A percentile compares a stretch with the other conserved stretches of the same genome.
phyloP scores from a whole-genome alignment of 2,329 filamentous ascomycete genomes.

The Aspergillaceae sp. region DNA sequence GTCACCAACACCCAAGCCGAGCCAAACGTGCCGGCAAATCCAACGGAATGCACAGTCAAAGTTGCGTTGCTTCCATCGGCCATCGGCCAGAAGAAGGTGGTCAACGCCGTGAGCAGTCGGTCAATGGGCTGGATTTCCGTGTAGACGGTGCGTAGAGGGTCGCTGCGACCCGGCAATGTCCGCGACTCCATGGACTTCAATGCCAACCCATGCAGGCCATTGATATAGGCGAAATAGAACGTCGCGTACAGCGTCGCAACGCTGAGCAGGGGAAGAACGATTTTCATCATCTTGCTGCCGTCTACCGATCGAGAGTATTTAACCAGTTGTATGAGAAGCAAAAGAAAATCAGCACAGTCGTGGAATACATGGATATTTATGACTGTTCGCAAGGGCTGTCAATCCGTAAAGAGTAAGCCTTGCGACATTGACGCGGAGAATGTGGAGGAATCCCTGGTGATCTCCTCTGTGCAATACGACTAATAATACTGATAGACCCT shows the following conservation, averaged over 20 bases:
- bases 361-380: background rate
- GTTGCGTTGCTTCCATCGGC: conserved; percentile 31
- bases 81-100: conserved; percentile 33
- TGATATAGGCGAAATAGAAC: conserved; percentile 25
- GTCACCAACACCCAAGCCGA: conserved; percentile 36
- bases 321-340: too few species aligned
- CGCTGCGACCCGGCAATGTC: conserved; percentile 18
- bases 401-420: background rate
- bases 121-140: conserved; percentile 28
- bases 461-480: background rate
- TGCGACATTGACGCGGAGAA: background rate
- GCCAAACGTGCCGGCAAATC: conserved; percentile 34
- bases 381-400: background rate
- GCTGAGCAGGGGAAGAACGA: conserved; percentile 23
- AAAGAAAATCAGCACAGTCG: too few species aligned
- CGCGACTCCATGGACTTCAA: conserved; percentile 13
- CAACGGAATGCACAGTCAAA: conserved; percentile 29
- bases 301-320: background rate
- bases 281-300: conserved; percentile 10
- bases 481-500: background rate
- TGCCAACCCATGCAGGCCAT: conserved; percentile 20
- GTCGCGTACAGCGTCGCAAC: conserved; percentile 25
- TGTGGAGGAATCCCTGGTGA: background rate
- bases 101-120: conserved; percentile 21
- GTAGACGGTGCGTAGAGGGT: conserved; percentile 23